These are phyloP conservation scores for Sphagnurus paluster DNA, from an alignment of 1,284 basidiomycete species.

Conservation along the genomic window DNA sequence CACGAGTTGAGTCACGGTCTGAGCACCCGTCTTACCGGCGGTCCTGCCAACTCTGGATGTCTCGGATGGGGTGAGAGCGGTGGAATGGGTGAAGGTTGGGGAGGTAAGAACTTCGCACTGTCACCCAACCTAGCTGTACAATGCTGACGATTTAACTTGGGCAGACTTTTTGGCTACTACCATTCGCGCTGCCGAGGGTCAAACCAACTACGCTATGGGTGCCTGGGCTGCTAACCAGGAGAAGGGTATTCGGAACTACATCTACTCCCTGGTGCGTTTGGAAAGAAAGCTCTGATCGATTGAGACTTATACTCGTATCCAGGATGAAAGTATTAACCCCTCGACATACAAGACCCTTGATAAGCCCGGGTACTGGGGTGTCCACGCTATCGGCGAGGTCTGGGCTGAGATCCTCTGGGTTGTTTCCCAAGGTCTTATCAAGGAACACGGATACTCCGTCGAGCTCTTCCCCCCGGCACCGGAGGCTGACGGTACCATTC, in stretches of 20 bases:
- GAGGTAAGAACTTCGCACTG: constrained; percentile 43
- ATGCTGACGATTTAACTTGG: constrained; percentile 17
- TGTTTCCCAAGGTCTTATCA: constrained; percentile 73
- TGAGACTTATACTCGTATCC: too few relatives aligned
- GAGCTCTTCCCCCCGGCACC: constrained; percentile 81
- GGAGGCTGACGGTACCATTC: constrained; percentile 57
- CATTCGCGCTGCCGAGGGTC: constrained; percentile 73
- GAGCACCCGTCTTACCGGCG: constrained; percentile 92
- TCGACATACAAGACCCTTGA: constrained; percentile 96
- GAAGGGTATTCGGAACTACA: constrained; percentile 85
- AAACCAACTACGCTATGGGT: constrained; percentile 88
- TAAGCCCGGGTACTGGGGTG: constrained; percentile 89
- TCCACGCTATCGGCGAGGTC: constrained; percentile 92
- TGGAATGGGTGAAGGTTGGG: constrained; percentile 97
- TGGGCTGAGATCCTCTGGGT: constrained; percentile 96
- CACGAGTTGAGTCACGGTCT: constrained; percentile 90
- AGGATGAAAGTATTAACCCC: constrained; percentile 80
- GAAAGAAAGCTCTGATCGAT: too few relatives aligned
- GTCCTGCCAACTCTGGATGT: constrained; percentile 90
- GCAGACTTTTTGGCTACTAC: constrained; percentile 82
- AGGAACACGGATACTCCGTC: constrained; percentile 79
- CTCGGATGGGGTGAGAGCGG: constrained; percentile 95
- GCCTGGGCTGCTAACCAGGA: constrained; percentile 87
- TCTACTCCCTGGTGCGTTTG: constrained; percentile 67
- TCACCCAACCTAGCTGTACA: neutral